Base-by-base conservation (phyloP, 371 early-diverging fungal genomes). In the Globomyces sp. region DNA sequence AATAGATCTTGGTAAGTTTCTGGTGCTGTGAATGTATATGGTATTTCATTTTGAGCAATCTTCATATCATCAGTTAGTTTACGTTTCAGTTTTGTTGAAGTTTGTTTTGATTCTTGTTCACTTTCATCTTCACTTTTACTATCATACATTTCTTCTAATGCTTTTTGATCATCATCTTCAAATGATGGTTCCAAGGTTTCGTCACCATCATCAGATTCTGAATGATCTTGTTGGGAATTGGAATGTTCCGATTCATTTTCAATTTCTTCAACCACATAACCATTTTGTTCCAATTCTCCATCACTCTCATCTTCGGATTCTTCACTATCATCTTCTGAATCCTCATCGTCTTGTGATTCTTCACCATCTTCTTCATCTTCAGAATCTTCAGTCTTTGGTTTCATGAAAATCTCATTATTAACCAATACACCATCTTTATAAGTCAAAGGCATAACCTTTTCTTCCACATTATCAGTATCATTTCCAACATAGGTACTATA, bases 21-120 rank as follows among this genome's bases (percentile, higher is more conserved):
- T 2, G 97, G 95, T 52, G 91, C 90, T 5, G 85, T 78, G 71
- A 95, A 93, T 3, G 90, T 92, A 69, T 75, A 96, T 0, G 94
- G 94, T 37, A 94, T 74, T 65, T 90, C 90, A 24, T 24, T 24
- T 24, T 24, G 24, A 3, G 69, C 48, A 10, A 64, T 45, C 24
- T 13, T 39, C 40, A 58, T 36, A n/a, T 13, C 37, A 11, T 8
- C 5, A 10, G 53, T 39, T 50, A 39, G n/a, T 1, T 8, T 43
- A n/a, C 48, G 37, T 42, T 40, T 49, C 8, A 60, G 11, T 11
- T 55, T 62, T 13, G 39, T 24, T 36, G 49, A 68, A 58, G 2
- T 68, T 39, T 11, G 65, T 68, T 3, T 37, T 4, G 13, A 10
- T 37, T 36, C 66, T 37, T 66, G 52, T 13, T 53, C 51, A 13